phyloP scores from a whole-genome alignment of 495 filamentous ascomycete species.

The Thozetella sp. region DNA sequence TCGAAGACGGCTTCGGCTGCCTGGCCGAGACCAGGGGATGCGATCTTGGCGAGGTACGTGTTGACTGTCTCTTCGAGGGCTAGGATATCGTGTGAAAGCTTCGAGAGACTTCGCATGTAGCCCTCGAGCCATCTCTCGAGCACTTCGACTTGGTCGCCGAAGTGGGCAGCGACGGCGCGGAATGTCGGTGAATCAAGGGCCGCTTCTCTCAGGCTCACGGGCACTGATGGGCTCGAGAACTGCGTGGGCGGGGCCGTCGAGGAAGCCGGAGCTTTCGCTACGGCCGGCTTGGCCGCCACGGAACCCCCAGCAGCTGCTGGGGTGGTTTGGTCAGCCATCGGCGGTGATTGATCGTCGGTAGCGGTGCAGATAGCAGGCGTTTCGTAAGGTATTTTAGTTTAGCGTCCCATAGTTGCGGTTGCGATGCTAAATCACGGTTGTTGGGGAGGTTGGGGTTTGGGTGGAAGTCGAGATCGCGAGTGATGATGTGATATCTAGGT shows the following conservation, averaged over 20 bases:
- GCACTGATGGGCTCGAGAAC: slow-evolving; percentile 47
- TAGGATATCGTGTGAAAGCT: slow-evolving; percentile 72
- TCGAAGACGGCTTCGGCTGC: slow-evolving; percentile 82
- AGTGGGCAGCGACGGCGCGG: slow-evolving; percentile 84
- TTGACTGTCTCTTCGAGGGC: slow-evolving; percentile 71
- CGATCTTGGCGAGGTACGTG: slow-evolving; percentile 70
- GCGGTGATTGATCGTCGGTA: too few species aligned
- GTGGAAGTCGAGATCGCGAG: too few species aligned
- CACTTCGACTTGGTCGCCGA: slow-evolving; percentile 87
- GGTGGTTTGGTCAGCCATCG: background rate
- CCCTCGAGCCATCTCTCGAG: slow-evolving; percentile 93
- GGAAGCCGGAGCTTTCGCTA: background rate
- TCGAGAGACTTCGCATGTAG: slow-evolving; percentile 78
- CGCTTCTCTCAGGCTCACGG: slow-evolving; percentile 92
- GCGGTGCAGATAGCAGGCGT: too few species aligned
- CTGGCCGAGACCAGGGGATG: slow-evolving; percentile 70
- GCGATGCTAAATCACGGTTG: too few species aligned
- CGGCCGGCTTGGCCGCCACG: background rate
- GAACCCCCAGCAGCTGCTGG: background rate
- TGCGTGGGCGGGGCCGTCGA: slow-evolving; percentile 27
- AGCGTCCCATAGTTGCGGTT: too few species aligned
- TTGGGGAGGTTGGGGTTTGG: background rate
- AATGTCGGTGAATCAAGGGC: slow-evolving; percentile 96
- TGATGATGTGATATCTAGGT: too few species aligned
- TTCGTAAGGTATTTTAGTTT: too few species aligned